Evolutionary conservation across 2,329 filamentous ascomycete genomes (phyloP).

Genomic region (Rutstroemia sp.): DNA sequence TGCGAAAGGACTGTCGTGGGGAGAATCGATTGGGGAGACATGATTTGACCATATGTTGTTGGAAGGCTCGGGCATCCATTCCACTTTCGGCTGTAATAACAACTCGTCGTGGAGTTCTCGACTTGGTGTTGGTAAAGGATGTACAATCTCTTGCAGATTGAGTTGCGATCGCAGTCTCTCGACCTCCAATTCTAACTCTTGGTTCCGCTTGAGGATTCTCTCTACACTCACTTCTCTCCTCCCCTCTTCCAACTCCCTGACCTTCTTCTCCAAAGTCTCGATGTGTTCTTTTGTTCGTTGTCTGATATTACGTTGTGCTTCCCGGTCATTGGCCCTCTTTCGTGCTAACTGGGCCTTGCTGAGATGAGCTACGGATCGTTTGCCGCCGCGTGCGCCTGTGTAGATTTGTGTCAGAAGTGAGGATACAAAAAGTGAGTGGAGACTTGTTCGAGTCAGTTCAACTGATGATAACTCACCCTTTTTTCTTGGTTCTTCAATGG

Average conservation of each 20-base stretch:
- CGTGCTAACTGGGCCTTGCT: slow-evolving; percentile 80
- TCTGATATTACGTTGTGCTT: slow-evolving; percentile 80
- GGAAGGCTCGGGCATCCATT: slow-evolving; percentile 10
- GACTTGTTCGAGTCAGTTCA: not conserved
- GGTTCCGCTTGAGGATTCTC: slow-evolving; percentile 25
- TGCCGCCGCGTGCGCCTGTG: slow-evolving; percentile 34
- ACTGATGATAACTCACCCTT: not conserved
- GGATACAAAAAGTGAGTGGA: not conserved
- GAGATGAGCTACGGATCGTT: slow-evolving; percentile 75
- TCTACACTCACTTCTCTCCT: slow-evolving; percentile 36
- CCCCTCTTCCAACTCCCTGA: slow-evolving; percentile 25
- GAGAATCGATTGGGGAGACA: not conserved
- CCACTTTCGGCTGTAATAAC: not conserved
- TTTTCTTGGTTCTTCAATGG: not conserved
- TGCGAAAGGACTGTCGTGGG: not conserved
- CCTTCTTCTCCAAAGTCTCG: slow-evolving; percentile 28
- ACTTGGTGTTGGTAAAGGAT: not conserved
- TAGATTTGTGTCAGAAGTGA: not conserved
- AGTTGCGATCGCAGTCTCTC: slow-evolving; percentile 24
- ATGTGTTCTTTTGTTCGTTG: slow-evolving; percentile 82
- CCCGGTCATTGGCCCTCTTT: slow-evolving; percentile 84
- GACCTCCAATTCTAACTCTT: slow-evolving; percentile 25
- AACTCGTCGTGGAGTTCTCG: not conserved
- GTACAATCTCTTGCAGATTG: not conserved
- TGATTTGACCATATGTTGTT: slow-evolving; percentile 17